Evolutionary conservation across 345 rosid species (phyloP).

Genomic region (Gynandropsis gynandra): DNA sequence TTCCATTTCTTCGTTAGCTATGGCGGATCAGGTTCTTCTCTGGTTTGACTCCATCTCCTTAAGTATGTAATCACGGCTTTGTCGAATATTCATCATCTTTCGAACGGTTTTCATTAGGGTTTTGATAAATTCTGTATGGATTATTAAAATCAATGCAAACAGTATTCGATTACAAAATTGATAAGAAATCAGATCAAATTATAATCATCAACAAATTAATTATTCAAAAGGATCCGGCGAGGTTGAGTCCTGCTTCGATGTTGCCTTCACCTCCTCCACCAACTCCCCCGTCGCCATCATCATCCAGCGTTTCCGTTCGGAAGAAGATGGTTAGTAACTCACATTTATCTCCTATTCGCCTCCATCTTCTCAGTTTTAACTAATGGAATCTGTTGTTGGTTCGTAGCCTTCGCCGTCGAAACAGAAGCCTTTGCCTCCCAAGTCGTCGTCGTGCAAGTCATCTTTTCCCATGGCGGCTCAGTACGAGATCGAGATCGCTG

Average conservation of each 20-base stretch:
- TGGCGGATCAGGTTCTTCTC: too few species aligned
- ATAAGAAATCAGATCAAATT: too few species aligned
- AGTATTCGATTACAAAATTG: too few species aligned
- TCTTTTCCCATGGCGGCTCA: constrained; percentile 51
- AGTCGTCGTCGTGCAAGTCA: constrained; percentile 43
- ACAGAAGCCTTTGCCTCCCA: constrained; percentile 56
- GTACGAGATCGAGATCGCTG: constrained; percentile 97
- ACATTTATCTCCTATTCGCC: neutral
- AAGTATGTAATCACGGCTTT: too few species aligned
- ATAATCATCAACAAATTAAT: too few species aligned
- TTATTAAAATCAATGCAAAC: too few species aligned
- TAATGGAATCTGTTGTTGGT: constrained; percentile 13
- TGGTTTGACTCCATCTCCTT: too few species aligned
- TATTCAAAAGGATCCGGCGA: too few species aligned
- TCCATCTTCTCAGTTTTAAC: neutral
- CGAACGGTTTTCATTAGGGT: too few species aligned
- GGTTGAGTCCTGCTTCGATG: constrained; percentile 42
- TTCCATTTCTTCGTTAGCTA: too few species aligned
- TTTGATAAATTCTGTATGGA: too few species aligned
- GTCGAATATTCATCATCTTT: too few species aligned
- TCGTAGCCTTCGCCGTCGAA: constrained; percentile 71
- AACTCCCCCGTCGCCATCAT: constrained; percentile 73
- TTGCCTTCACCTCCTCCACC: constrained; percentile 60
- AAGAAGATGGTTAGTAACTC: constrained; percentile 67
- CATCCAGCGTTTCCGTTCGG: constrained; percentile 68